Conservation (phyloP, 2,329 filamentous ascomycete genomes). For the Venturia effusa region DNA sequence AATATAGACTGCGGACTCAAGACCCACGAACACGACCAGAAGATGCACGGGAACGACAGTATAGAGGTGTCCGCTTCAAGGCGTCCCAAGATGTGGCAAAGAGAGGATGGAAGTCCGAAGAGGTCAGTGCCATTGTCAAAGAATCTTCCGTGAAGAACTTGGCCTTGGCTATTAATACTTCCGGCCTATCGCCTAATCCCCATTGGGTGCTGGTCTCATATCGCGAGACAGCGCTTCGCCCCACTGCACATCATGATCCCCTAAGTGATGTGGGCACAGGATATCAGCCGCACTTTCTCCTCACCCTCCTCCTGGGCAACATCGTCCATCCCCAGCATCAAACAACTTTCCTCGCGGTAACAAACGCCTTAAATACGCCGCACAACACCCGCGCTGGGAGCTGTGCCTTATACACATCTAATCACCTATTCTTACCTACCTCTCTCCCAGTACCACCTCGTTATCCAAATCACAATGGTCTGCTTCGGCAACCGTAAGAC, state of each 20-base stretch:
- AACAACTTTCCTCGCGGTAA: not conserved
- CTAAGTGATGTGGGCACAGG: not conserved
- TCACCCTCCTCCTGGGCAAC: too few species aligned
- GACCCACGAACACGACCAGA: not conserved
- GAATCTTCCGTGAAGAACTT: not conserved
- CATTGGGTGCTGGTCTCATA: not conserved
- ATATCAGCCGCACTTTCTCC: not conserved
- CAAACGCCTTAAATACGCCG: not conserved
- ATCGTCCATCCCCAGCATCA: not conserved
- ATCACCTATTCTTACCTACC: not conserved
- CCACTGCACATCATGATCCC: not conserved
- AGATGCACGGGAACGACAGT: not conserved
- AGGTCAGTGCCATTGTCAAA: not conserved
- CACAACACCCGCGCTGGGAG: not conserved
- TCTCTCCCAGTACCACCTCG: not conserved
- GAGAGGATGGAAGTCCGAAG: not conserved
- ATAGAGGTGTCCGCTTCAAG: not conserved
- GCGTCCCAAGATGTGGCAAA: not conserved
- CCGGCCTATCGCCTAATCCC: not conserved
- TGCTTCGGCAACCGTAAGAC: constrained; percentile 1
- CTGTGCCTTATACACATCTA: not conserved
- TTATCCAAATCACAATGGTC: not conserved
- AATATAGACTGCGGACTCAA: too few species aligned
- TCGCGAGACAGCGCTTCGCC: not conserved
- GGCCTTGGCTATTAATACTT: not conserved